Conservation (phyloP, 768 basidiomycete species). For the Suillus occidentalis region DNA sequence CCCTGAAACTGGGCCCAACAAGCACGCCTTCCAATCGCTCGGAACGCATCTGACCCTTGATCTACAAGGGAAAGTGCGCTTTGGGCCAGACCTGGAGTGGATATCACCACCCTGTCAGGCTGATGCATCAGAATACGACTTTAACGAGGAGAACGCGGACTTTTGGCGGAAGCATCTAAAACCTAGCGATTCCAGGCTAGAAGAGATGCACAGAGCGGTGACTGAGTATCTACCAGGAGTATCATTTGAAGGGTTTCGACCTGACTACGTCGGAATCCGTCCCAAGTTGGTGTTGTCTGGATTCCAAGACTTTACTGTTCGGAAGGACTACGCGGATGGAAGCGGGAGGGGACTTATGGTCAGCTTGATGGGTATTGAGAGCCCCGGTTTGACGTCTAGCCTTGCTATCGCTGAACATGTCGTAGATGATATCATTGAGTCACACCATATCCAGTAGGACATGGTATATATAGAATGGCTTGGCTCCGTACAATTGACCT, state of each 20-base stretch:
- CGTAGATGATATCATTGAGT: constrained; percentile 54
- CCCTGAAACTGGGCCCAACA: constrained; percentile 60
- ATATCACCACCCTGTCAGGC: constrained; percentile 49
- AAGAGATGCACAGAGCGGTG: constrained; percentile 73
- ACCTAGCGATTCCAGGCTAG: constrained; percentile 59
- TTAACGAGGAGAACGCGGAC: constrained; percentile 51
- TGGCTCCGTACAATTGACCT: not conserved
- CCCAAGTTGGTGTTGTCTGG: constrained; percentile 85
- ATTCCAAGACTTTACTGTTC: constrained; percentile 84
- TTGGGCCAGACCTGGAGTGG: constrained; percentile 94
- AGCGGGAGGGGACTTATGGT: constrained; percentile 53
- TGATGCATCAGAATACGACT: constrained; percentile 24
- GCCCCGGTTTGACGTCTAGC: constrained; percentile 85
- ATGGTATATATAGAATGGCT: not conserved
- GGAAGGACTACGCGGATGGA: constrained; percentile 57
- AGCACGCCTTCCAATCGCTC: constrained; percentile 74
- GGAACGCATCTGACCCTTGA: constrained; percentile 93
- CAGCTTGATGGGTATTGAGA: constrained; percentile 87
- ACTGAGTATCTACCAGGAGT: constrained; percentile 71
- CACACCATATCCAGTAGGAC: constrained; percentile 3
- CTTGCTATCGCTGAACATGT: constrained; percentile 87
- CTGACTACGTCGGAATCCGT: constrained; percentile 84
- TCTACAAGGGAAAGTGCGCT: constrained; percentile 78
- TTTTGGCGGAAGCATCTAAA: constrained; percentile 75
- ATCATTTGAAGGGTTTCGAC: constrained; percentile 55